Conservation (phyloP, 805 yeast genomes). For the Huiozyma naganishii region DNA sequence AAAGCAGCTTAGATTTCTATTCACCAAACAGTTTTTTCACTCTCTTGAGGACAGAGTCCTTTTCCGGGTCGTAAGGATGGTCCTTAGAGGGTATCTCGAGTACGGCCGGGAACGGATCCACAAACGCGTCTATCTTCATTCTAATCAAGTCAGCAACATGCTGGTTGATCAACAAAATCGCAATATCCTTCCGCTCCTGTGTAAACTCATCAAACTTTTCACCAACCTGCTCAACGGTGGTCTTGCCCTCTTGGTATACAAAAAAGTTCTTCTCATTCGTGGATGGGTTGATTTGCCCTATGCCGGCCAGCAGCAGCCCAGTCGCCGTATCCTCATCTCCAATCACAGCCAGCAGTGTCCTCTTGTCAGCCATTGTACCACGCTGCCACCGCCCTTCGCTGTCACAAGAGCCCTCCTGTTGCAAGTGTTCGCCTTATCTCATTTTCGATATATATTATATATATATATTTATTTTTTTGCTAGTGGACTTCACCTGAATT, state of each 20-base stretch:
- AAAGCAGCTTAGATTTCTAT: conserved; percentile 6
- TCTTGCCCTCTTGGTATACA: conserved; percentile 68
- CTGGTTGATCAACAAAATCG: conserved; percentile 86
- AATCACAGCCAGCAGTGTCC: conserved; percentile 82
- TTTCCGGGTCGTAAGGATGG: conserved; percentile 97
- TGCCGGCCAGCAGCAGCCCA: conserved; percentile 89
- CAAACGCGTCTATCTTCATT: conserved; percentile 66
- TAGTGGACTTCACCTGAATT: no score
- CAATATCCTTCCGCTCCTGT: conserved; percentile 71
- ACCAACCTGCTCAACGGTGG: conserved; percentile 65
- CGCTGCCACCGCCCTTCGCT: no score
- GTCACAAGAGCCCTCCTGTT: no score
- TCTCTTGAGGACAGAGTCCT: conserved; percentile 88
- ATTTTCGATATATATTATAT: no score
- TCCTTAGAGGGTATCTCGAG: conserved; percentile 96
- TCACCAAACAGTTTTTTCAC: conserved; percentile 95
- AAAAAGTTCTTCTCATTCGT: conserved; percentile 62
- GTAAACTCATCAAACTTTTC: conserved; percentile 69
- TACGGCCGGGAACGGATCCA: conserved; percentile 91
- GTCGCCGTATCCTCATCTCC: conserved; percentile 98
- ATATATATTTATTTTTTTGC: no score
- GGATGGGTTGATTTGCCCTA: conserved; percentile 60
- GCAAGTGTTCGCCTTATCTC: no score
- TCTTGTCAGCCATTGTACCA: conserved; percentile 33
- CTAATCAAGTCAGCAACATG: conserved; percentile 89